Evolutionary conservation across 2,329 filamentous ascomycete species (phyloP).

Genomic region (Pseudocercospora ulei): DNA sequence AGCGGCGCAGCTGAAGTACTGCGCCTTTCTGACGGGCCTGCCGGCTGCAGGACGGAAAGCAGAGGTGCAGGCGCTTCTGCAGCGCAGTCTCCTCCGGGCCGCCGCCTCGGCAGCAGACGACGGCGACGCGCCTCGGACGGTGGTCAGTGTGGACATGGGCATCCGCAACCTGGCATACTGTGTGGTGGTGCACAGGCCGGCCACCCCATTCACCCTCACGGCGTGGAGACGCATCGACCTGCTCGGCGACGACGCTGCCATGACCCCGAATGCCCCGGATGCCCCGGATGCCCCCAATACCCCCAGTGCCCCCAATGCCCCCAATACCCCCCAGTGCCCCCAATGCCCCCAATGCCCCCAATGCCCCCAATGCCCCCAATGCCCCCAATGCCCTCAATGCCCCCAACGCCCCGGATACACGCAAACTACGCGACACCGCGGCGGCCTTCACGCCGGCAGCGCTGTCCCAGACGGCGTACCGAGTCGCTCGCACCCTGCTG

Average conservation of each 20-base stretch:
- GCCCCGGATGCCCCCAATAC: too few species aligned
- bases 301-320: too few species aligned
- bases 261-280: too few species aligned
- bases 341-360: too few species aligned
- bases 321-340: too few species aligned
- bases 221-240: constrained; percentile 36
- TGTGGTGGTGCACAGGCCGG: constrained; percentile 35
- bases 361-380: too few species aligned
- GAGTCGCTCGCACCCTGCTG: constrained; percentile 45
- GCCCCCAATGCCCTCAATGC: too few species aligned
- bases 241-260: constrained; percentile 12
- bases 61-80: constrained; percentile 37
- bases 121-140: constrained; percentile 34
- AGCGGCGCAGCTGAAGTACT: constrained; percentile 46
- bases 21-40: constrained; percentile 54
- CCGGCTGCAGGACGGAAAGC: constrained; percentile 52
- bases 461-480: constrained; percentile 50
- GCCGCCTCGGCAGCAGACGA: neutral
- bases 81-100: constrained; percentile 3
- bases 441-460: constrained; percentile 39
- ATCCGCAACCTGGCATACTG: constrained; percentile 72
- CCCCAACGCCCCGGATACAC: too few species aligned
- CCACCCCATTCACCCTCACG: constrained; percentile 27
- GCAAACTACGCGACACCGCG: constrained; percentile 10
- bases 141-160: constrained; percentile 76